Evolutionary conservation across 768 basidiomycete genomes (phyloP).

Genomic region (Filobasidium floriforme): DNA sequence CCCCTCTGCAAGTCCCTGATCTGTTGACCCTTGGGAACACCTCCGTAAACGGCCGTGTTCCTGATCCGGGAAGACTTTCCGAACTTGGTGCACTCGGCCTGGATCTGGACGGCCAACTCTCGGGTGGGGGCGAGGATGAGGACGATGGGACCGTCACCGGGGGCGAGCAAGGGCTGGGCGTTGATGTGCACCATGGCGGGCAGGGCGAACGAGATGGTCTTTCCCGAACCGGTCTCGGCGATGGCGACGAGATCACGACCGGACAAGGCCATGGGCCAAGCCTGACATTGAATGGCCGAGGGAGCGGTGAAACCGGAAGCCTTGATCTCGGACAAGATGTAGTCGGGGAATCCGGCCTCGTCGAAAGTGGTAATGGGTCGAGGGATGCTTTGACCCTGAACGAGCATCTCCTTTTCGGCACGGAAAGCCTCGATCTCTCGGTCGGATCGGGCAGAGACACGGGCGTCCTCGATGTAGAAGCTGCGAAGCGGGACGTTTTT

Average conservation of each 20-base stretch:
- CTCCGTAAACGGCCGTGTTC: constrained; percentile 97
- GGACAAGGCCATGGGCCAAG: constrained; percentile 97
- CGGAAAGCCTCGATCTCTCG: constrained; percentile 84
- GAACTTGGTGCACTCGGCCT: constrained; percentile 97
- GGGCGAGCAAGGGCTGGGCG: constrained; percentile 86
- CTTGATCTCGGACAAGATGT: constrained; percentile 84
- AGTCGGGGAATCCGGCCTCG: constrained; percentile 92
- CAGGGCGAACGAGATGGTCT: constrained; percentile 96
- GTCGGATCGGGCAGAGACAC: constrained; percentile 67
- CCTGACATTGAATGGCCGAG: constrained; percentile 95
- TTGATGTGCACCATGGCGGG: constrained; percentile 99
- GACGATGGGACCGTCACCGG: constrained; percentile 95
- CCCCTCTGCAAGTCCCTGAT: constrained; percentile 96
- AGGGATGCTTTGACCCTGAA: constrained; percentile 80
- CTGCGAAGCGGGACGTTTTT: constrained; percentile 6
- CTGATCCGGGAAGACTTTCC: constrained; percentile 84
- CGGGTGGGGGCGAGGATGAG: constrained; percentile 94
- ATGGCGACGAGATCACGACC: constrained; percentile 87
- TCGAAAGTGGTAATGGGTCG: constrained; percentile 86
- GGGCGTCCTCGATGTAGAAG: constrained; percentile 65
- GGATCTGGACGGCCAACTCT: constrained; percentile 97
- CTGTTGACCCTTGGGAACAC: constrained; percentile 96
- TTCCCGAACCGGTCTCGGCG: constrained; percentile 96
- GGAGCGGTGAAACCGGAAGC: constrained; percentile 87
- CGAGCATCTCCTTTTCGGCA: constrained; percentile 77